Percentiles rank a stretch among this genome's conserved stretches.
These are phyloP conservation scores for Candida anutae DNA, from an alignment of 1,139 yeast genomes.

Conservation along the genomic window DNA sequence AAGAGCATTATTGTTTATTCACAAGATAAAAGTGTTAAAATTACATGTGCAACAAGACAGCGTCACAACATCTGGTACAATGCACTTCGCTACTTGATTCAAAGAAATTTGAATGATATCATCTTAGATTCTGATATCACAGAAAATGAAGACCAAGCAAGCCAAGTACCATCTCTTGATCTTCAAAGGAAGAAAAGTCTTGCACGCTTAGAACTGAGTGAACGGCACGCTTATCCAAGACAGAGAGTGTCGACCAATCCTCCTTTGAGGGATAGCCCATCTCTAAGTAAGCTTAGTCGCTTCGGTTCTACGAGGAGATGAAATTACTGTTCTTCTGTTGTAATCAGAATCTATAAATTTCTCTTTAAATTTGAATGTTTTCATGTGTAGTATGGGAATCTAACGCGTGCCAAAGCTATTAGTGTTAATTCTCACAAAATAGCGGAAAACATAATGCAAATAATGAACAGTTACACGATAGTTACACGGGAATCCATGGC, in stretches of 20 bases:
- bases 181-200: slow-evolving; percentile 3
- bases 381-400: too few species aligned
- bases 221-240: slow-evolving; percentile 26
- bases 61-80: slow-evolving; percentile 92
- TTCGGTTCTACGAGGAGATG: slow-evolving; percentile 16
- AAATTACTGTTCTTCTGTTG: too few species aligned
- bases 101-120: slow-evolving; percentile 56
- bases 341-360: too few species aligned
- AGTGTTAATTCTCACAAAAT: too few species aligned
- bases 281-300: slow-evolving; percentile 14
- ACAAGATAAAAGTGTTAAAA: slow-evolving; percentile 57
- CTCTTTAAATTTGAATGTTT: too few species aligned
- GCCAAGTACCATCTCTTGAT: slow-evolving; percentile 1
- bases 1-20: slow-evolving; percentile 77
- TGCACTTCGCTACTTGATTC: slow-evolving; percentile 69
- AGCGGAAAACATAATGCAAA: too few species aligned
- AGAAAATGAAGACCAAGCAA: slow-evolving; percentile 5
- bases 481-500: too few species aligned
- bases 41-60: slow-evolving; percentile 83
- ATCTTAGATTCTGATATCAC: slow-evolving; percentile 32
- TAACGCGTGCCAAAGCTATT: too few species aligned
- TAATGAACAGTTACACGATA: too few species aligned
- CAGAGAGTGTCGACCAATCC: slow-evolving; percentile 18
- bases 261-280: slow-evolving; percentile 8
- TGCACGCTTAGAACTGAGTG: slow-evolving; percentile 15